phyloP scores from a whole-genome alignment of 2,329 filamentous ascomycete genomes.

The Fusarium zealandicum region DNA sequence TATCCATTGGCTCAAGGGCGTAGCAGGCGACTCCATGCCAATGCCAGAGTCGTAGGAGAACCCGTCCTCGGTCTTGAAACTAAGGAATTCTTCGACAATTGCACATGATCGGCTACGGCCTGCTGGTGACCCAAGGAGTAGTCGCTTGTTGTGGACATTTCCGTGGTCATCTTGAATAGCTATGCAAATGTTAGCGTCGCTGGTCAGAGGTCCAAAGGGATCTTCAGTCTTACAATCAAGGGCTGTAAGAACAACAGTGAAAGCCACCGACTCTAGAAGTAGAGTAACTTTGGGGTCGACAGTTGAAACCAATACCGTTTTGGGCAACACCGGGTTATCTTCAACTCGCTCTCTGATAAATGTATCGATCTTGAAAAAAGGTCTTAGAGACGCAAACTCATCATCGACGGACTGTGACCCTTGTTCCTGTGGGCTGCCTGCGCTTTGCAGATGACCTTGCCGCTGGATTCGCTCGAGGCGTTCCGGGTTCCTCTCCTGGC shows the following conservation, averaged over 20 bases:
- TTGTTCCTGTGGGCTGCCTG: constrained; percentile 8
- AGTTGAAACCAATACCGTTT: constrained; percentile 1
- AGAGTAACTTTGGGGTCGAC: constrained; percentile 26
- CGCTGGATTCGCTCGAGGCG: not conserved
- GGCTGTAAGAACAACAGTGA: constrained; percentile 25
- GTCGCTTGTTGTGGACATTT: constrained; percentile 4
- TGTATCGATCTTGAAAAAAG: constrained; percentile 27
- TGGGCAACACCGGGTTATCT: not conserved
- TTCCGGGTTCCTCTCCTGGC: not conserved
- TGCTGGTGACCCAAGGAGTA: constrained; percentile 8
- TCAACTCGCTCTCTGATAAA: constrained; percentile 2
- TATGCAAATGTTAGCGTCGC: constrained; percentile 7
- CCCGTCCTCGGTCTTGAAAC: constrained; percentile 18
- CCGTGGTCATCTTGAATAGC: constrained; percentile 31
- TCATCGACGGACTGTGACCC: constrained; percentile 14
- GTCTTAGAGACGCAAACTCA: constrained; percentile 5
- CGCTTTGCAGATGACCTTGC: constrained; percentile 1
- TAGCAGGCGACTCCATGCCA: constrained; percentile 17
- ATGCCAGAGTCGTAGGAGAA: constrained; percentile 34
- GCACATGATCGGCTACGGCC: constrained; percentile 24
- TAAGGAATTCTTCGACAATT: constrained; percentile 31
- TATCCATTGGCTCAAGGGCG: constrained; percentile 22
- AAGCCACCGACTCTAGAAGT: constrained; percentile 34
- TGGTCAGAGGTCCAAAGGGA: too few species aligned
- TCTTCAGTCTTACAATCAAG: constrained; percentile 24